Percentiles rank a stretch among this genome's conserved stretches.
These are phyloP conservation scores for Stagonosporopsis rhizophila DNA, from an alignment of 2,329 filamentous ascomycete species.

Conservation along the genomic window DNA sequence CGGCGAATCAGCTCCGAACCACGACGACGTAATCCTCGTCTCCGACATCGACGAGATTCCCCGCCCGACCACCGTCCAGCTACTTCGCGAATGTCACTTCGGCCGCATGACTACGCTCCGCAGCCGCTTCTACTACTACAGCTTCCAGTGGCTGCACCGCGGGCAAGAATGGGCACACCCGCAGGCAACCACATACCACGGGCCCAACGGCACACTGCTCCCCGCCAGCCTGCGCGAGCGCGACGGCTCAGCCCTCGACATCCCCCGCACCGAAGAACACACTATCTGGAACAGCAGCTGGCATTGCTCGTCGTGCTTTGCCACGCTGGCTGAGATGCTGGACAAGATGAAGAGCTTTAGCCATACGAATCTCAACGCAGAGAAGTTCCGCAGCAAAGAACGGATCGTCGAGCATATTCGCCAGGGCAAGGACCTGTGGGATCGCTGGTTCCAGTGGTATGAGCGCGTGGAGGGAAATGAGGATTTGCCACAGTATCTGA, in stretches of 20 bases:
- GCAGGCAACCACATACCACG: constrained; percentile 15
- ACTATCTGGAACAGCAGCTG: constrained; percentile 9
- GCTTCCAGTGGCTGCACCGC: constrained; percentile 16
- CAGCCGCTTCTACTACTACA: constrained; percentile 16
- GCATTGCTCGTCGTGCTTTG: constrained; percentile 16
- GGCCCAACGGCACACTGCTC: background rate
- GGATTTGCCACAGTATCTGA: constrained; percentile 8
- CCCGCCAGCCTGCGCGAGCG: constrained; percentile 12
- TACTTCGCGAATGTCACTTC: constrained; percentile 17
- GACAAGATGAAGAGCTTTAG: constrained; percentile 16
- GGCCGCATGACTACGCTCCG: constrained; percentile 13
- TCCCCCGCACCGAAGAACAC: constrained; percentile 4
- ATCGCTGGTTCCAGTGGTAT: constrained; percentile 18
- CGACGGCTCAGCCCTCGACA: background rate
- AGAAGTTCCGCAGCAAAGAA: constrained; percentile 10
- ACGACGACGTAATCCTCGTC: constrained; percentile 65
- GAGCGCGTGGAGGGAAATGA: constrained; percentile 1
- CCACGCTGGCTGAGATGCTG: constrained; percentile 10
- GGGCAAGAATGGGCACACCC: constrained; percentile 12
- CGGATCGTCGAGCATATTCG: constrained; percentile 8
- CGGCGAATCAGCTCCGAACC: constrained; percentile 50
- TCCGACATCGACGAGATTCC: constrained; percentile 69
- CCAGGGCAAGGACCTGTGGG: constrained; percentile 14
- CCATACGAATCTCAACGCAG: constrained; percentile 15
- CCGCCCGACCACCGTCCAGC: constrained; percentile 13